Conservation (phyloP, 2,329 filamentous ascomycete species). For the Stagonosporopsis vannaccii region DNA sequence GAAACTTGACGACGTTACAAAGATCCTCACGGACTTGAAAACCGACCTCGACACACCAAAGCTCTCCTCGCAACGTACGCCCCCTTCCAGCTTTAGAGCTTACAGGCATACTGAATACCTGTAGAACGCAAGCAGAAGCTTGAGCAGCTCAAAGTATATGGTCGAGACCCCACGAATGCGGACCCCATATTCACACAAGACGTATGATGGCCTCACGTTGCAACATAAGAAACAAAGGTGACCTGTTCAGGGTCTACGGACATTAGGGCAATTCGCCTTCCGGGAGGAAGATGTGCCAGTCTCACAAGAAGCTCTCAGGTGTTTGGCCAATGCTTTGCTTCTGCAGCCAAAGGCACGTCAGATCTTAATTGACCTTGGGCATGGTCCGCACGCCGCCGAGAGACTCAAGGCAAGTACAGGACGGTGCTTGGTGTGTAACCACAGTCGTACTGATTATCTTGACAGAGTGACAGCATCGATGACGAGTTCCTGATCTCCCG, state of each 20-base stretch:
- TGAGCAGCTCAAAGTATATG: slow-evolving; percentile 76
- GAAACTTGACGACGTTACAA: slow-evolving; percentile 74
- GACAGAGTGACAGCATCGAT: slow-evolving; percentile 72
- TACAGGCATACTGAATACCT: background rate
- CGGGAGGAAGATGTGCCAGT: slow-evolving; percentile 64
- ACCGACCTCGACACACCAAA: slow-evolving; percentile 67
- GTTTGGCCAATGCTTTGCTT: slow-evolving; percentile 84
- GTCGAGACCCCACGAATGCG: slow-evolving; percentile 74
- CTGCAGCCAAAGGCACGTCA: slow-evolving; percentile 73
- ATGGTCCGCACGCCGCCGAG: slow-evolving; percentile 71
- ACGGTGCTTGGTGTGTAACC: background rate
- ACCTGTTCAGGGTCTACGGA: slow-evolving; percentile 71
- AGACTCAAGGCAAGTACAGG: slow-evolving; percentile 64
- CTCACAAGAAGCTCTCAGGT: slow-evolving; percentile 78
- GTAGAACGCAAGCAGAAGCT: slow-evolving; percentile 68
- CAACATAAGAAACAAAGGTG: slow-evolving; percentile 13
- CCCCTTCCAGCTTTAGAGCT: background rate
- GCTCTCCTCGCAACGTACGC: slow-evolving; percentile 67
- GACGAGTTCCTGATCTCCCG: slow-evolving; percentile 87
- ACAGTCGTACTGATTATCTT: slow-evolving; percentile 5
- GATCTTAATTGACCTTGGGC: slow-evolving; percentile 74
- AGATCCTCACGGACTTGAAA: slow-evolving; percentile 67
- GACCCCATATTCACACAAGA: slow-evolving; percentile 84
- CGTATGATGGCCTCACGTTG: slow-evolving; percentile 55
- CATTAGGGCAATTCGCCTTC: slow-evolving; percentile 76